Conservation (phyloP, 495 filamentous ascomycete species). For the Poronia punctata region DNA sequence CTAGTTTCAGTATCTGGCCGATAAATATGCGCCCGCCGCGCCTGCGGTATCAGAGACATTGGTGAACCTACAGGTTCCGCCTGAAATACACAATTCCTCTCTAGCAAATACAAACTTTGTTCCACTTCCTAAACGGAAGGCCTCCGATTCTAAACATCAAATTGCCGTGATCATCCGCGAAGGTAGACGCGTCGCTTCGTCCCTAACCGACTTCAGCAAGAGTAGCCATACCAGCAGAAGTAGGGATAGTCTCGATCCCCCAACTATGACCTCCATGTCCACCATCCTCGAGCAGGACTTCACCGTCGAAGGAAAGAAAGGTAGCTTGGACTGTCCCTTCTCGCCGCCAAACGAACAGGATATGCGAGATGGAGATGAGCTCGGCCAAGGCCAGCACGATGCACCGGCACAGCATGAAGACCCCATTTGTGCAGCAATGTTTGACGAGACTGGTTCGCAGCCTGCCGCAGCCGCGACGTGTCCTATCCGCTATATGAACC, state of each 20-base stretch:
- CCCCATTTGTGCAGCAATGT: constrained; percentile 56
- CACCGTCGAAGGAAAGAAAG: constrained; percentile 54
- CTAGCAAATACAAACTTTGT: constrained; percentile 39
- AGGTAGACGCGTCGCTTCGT: constrained; percentile 44
- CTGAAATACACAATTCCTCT: constrained; percentile 38
- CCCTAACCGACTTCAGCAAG: constrained; percentile 30
- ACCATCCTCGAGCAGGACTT: constrained; percentile 59
- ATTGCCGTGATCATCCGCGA: constrained; percentile 49
- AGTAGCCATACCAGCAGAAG: constrained; percentile 31
- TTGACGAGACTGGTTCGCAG: constrained; percentile 44
- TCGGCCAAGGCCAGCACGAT: constrained; percentile 11
- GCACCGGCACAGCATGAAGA: constrained; percentile 36
- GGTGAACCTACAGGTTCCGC: constrained; percentile 49
- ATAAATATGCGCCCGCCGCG: constrained; percentile 49
- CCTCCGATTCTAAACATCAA: constrained; percentile 42
- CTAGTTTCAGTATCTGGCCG: constrained; percentile 49
- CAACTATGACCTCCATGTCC: constrained; percentile 41
- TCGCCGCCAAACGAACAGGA: constrained; percentile 24
- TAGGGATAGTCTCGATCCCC: constrained; percentile 32
- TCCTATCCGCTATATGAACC: constrained; percentile 81
- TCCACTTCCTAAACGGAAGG: constrained; percentile 40
- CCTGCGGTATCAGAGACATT: constrained; percentile 46
- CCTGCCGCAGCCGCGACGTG: constrained; percentile 57
- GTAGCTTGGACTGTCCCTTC: constrained; percentile 57
- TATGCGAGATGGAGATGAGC: constrained; percentile 10